Evolutionary conservation across 495 filamentous ascomycete genomes (phyloP).

Genomic region (Tuber melanosporum): DNA sequence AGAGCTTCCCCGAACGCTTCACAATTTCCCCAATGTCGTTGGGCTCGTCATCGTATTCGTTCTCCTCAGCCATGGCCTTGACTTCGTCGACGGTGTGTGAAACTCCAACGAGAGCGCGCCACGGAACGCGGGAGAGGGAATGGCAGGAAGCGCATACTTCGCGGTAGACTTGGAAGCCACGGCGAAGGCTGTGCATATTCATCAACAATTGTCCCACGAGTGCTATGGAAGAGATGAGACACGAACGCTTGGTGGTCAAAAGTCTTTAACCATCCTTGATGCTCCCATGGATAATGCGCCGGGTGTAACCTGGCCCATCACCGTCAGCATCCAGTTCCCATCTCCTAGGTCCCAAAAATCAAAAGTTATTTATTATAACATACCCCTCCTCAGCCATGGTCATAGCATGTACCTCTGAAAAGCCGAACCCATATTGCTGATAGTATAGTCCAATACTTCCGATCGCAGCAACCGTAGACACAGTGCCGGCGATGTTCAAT

Average conservation of each 20-base stretch:
- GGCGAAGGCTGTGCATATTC: slow-evolving; percentile 65
- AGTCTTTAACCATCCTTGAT: slow-evolving; percentile 80
- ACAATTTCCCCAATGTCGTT: slow-evolving; percentile 97
- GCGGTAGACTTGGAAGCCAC: slow-evolving; percentile 99
- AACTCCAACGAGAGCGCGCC: slow-evolving; percentile 83
- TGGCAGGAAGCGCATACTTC: slow-evolving; percentile 98
- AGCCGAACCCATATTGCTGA: slow-evolving; percentile 69
- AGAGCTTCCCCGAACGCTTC: slow-evolving; percentile 95
- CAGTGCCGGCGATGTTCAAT: slow-evolving; percentile 72
- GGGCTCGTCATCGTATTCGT: slow-evolving; percentile 95
- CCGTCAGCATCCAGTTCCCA: background rate
- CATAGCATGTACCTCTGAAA: slow-evolving; percentile 71
- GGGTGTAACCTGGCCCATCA: slow-evolving; percentile 66
- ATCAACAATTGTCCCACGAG: slow-evolving; percentile 24
- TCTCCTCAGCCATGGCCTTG: slow-evolving; percentile 92
- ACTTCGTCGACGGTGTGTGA: slow-evolving; percentile 94
- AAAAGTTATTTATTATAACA: slow-evolving; percentile 44
- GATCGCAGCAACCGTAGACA: slow-evolving; percentile 74
- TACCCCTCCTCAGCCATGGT: slow-evolving; percentile 96
- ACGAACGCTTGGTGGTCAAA: slow-evolving; percentile 95
- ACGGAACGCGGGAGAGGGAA: slow-evolving; percentile 88
- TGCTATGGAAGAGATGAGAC: slow-evolving; percentile 1
- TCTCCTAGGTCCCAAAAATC: slow-evolving; percentile 13
- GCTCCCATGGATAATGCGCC: slow-evolving; percentile 91
- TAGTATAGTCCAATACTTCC: slow-evolving; percentile 93